Evolutionary conservation across 73 alveolate genomes (phyloP), one percentile per base, ranked within the genome.

Genomic region (Symbiodinium pilosum): DNA sequence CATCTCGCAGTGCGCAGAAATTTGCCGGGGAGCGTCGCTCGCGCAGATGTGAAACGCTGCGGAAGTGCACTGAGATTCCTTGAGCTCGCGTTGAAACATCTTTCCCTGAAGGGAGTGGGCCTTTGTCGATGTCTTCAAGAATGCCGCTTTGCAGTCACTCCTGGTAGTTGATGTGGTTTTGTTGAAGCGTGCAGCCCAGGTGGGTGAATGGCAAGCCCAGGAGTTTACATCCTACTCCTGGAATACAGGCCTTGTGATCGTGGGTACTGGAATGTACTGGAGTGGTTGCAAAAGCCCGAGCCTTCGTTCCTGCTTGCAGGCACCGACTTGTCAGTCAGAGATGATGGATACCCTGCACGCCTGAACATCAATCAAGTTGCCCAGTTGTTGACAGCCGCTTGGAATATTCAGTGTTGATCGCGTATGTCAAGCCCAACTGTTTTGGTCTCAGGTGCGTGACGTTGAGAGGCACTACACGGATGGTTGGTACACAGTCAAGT

Each of bases 181-280:
- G 59, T 14, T 47, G 59, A 47, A 47, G 59, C 6, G 59, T 47
- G 28, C 38, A 34, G 11, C 81, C 34, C 34, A 91, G 97, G 97
- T 91, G 77, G 97, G 97, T n/a, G 89, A 91, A 38, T 91, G 97
- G 97, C 77, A 68, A 20, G 97, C 97, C 9, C 87, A 91, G 38
- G 97, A 91, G 41, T 43, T 91, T 41, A 91, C 97, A 30, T 91
- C 97, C 75, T 91, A 91, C 40, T 41, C 51, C 81, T 91, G 97
- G 97, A 91, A 69, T 40, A 91, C 97, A 68, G 97, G 97, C 87
- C 93, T 43, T 26, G 42, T 16, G n/a, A 38, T 38, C n/a, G n/a
- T n/a, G n/a, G n/a, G n/a, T n/a, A 73, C 43, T 73, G 43, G 42
- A 73, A 32, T 42, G 32, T 42, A 73, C 26, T 24, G 32, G 44